These are phyloP conservation scores for Botrytis byssoidea DNA, from an alignment of 2,329 filamentous ascomycete species.

Conservation along the genomic window DNA sequence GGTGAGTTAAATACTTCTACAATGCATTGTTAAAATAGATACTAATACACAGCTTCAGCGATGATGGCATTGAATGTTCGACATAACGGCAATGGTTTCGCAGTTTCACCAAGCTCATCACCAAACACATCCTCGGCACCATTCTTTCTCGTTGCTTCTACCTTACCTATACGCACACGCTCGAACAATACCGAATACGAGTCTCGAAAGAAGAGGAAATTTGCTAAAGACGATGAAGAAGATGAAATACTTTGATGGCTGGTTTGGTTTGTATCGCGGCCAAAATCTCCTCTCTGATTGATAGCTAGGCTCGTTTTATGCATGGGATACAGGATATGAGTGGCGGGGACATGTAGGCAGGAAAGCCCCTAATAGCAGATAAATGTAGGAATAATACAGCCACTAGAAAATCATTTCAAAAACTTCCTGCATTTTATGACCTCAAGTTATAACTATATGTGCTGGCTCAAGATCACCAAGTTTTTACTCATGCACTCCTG, in stretches of 20 bases:
- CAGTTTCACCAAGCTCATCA: no score
- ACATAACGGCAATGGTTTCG: no score
- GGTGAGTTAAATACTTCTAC: no score
- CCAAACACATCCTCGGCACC: no score
- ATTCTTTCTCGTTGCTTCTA: no score
- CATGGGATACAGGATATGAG: not conserved
- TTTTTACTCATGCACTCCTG: not conserved
- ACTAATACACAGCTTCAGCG: no score
- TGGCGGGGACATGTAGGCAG: not conserved
- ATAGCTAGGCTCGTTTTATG: no score
- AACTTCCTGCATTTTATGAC: not conserved
- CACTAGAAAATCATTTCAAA: not conserved
- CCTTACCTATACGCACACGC: not conserved
- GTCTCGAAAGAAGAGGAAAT: not conserved
- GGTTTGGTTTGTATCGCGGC: no score
- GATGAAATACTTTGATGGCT: not conserved
- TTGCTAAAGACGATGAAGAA: not conserved
- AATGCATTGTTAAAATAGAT: no score
- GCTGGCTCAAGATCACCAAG: not conserved
- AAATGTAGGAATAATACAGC: not conserved
- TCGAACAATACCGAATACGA: rapidly evolving
- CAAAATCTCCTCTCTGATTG: not conserved
- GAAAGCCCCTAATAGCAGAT: not conserved
- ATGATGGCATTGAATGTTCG: no score
- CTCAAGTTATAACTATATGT: not conserved